Evolutionary conservation across 176 grass and related monocot genomes (phyloP).

Genomic region (Cenchrus fungigraminus): DNA sequence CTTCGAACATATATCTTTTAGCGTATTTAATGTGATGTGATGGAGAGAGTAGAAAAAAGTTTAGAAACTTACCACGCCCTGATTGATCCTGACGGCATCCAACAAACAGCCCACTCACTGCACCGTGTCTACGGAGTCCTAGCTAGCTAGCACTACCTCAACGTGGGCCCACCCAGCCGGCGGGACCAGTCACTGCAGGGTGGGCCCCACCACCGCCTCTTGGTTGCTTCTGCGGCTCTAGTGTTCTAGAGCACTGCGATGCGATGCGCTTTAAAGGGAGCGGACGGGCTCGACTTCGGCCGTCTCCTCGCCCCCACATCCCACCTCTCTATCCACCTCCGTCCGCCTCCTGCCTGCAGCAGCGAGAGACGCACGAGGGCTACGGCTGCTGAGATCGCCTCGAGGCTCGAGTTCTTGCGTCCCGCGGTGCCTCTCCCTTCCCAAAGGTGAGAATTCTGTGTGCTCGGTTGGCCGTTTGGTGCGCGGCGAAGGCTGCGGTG

Average conservation of each 20-base stretch:
- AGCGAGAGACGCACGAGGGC: background rate
- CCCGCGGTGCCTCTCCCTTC: background rate
- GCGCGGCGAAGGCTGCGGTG: background rate
- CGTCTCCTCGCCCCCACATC: background rate
- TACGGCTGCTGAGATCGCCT: slow-evolving; percentile 12
- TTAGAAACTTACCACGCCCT: background rate
- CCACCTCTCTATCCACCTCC: background rate
- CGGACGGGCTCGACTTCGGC: background rate
- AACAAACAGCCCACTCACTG: background rate
- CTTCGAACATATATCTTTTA: too few species aligned
- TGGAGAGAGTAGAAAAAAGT: too few species aligned
- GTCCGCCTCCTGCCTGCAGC: background rate
- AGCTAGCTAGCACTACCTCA: background rate
- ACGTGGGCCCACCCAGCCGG: background rate
- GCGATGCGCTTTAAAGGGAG: slow-evolving; percentile 54
- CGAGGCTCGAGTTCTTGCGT: background rate
- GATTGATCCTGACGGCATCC: slow-evolving; percentile 8
- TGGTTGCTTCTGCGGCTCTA: slow-evolving; percentile 19
- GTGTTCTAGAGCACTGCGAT: background rate
- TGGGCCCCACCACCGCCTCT: background rate
- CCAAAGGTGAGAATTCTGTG: slow-evolving; percentile 42
- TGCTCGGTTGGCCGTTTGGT: background rate
- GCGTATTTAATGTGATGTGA: too few species aligned
- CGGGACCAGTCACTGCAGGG: background rate
- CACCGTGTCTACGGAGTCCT: background rate